Percentiles rank a stretch among this genome's conserved stretches.
Conservation (phyloP, 2,329 filamentous ascomycete genomes). For the Fusarium miscanthi region DNA sequence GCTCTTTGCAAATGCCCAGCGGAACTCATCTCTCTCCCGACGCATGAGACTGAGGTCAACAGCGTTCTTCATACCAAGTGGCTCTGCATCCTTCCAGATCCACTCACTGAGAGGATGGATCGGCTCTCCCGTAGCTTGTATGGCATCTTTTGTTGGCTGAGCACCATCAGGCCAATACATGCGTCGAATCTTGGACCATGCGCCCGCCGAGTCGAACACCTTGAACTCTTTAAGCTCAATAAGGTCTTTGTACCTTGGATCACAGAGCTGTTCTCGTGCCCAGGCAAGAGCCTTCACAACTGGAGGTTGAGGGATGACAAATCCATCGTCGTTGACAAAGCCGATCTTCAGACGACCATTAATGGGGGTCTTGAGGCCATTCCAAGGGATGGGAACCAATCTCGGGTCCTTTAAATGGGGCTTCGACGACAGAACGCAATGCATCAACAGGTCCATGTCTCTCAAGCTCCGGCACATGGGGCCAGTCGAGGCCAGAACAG, state of each 20-base stretch:
- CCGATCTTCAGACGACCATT: constrained; percentile 61
- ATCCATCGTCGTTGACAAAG: constrained; percentile 53
- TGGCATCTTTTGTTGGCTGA: background rate
- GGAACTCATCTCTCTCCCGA: background rate
- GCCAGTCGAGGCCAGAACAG: constrained; percentile 22
- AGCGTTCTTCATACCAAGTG: background rate
- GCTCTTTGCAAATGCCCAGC: background rate
- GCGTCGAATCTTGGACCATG: background rate
- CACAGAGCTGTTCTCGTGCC: background rate
- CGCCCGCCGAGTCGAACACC: background rate
- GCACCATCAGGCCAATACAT: background rate
- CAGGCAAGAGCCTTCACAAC: constrained; percentile 63
- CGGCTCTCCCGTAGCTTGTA: background rate
- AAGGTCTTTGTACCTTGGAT: background rate
- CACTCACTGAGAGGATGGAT: background rate
- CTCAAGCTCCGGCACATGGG: constrained; percentile 1
- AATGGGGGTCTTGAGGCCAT: constrained; percentile 49
- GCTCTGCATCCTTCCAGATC: background rate
- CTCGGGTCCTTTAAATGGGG: constrained; percentile 5
- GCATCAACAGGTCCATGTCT: background rate
- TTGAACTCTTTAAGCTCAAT: background rate
- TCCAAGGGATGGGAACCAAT: constrained; percentile 48
- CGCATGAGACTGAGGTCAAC: background rate
- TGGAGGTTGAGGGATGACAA: constrained; percentile 67
- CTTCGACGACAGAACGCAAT: background rate